phyloP scores from a whole-genome alignment of 2,329 filamentous ascomycete genomes.

The Sporothrix curviconia region DNA sequence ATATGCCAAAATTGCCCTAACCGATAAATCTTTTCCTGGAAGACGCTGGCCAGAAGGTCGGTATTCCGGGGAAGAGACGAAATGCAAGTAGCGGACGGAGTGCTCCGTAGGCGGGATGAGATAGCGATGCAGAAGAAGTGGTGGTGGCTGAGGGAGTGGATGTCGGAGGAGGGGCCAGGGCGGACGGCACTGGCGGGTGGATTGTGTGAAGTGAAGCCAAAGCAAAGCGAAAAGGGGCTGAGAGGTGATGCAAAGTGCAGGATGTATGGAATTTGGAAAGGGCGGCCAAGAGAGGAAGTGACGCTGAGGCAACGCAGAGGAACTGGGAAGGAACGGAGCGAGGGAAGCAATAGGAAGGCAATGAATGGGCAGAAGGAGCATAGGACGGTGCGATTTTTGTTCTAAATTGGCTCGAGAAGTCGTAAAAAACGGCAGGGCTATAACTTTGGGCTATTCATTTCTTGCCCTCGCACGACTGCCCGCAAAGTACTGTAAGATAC shows the following conservation, averaged over 20 bases:
- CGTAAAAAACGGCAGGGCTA: background rate
- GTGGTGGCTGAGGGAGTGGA: background rate
- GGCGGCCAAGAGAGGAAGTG: too few species aligned
- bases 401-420: slow-evolving; percentile 1
- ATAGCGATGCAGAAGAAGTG: background rate
- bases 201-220: background rate
- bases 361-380: background rate
- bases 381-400: background rate
- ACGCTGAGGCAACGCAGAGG: too few species aligned
- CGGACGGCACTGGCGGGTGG: background rate
- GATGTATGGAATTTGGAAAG: too few species aligned
- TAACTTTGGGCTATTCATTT: background rate
- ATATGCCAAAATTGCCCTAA: slow-evolving; percentile 12
- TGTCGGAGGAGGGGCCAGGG: background rate
- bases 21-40: background rate
- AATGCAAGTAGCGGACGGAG: background rate
- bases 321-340: background rate
- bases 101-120: background rate
- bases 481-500: too few species aligned
- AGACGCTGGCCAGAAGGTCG: background rate
- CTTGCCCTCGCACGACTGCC: background rate
- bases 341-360: slow-evolving; percentile 3
- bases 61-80: background rate
- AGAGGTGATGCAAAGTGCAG: too few species aligned
- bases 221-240: too few species aligned